Conservation (phyloP, 2,329 filamentous ascomycete genomes). For the Colletotrichum godetiae region DNA sequence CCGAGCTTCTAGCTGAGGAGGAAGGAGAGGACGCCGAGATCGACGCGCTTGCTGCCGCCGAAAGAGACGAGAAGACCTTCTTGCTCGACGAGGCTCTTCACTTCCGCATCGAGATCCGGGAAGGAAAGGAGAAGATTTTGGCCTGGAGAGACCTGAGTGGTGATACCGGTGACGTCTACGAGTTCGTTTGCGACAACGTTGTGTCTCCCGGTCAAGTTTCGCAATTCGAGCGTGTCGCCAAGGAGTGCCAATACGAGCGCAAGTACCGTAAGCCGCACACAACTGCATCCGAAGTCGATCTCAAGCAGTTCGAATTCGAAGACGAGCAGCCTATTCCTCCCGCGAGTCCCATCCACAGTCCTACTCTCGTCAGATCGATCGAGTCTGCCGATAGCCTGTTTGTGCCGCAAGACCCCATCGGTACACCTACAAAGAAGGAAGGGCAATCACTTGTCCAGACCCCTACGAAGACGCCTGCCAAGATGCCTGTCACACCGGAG, state of each 20-base stretch:
- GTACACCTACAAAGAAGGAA: constrained; percentile 50
- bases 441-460: constrained; percentile 48
- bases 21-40: constrained; percentile 84
- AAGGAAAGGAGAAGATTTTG: constrained; percentile 85
- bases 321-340: constrained; percentile 72
- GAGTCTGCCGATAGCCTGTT: constrained; percentile 69
- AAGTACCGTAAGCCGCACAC: constrained; percentile 87
- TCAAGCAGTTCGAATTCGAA: constrained; percentile 84
- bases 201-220: constrained; percentile 77
- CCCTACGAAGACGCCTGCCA: constrained; percentile 56
- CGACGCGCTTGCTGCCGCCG: constrained; percentile 76
- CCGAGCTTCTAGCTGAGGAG: constrained; percentile 89
- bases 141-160: constrained; percentile 97
- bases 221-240: constrained; percentile 83
- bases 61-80: constrained; percentile 98
- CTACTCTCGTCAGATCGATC: constrained; percentile 64
- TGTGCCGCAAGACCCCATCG: constrained; percentile 20
- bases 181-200: constrained; percentile 91
- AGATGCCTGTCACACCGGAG: constrained; percentile 45
- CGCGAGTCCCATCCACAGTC: constrained; percentile 71
- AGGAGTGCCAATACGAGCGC: constrained; percentile 97
- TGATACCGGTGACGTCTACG: constrained; percentile 94
- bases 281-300: constrained; percentile 83
- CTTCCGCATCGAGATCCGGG: constrained; percentile 85
- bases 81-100: constrained; percentile 92